These are phyloP conservation scores for Schizonepeta tenuifolia DNA, from an alignment of 257 asterid genomes.

Conservation along the genomic window DNA sequence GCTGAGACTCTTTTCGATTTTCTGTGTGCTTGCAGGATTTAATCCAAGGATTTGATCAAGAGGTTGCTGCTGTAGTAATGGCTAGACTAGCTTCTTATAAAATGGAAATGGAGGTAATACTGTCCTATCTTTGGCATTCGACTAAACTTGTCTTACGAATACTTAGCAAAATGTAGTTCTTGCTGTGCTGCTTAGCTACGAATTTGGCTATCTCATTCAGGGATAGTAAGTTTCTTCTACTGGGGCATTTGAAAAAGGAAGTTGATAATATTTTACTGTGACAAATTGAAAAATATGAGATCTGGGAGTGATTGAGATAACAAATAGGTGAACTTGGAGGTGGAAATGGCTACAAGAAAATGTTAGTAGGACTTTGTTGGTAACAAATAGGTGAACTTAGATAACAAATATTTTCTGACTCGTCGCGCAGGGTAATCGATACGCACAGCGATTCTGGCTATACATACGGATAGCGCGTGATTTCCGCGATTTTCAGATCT, in stretches of 20 bases:
- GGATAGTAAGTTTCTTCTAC: constrained; percentile 20
- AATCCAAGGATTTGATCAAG: constrained; percentile 97
- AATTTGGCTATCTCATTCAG: constrained; percentile 9
- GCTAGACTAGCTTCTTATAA: constrained; percentile 93
- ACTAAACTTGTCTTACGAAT: background rate
- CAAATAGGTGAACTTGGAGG: constrained; percentile 6
- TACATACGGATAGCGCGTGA: no score
- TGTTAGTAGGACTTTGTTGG: background rate
- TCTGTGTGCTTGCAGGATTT: constrained; percentile 61
- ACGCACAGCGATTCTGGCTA: no score
- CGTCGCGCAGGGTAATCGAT: no score
- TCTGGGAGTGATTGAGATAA: constrained; percentile 1
- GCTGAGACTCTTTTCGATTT: constrained; percentile 25
- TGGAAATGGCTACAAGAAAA: background rate
- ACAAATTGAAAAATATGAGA: background rate
- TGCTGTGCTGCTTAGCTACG: constrained; percentile 9
- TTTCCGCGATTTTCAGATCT: no score
- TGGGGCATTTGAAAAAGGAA: constrained; percentile 6
- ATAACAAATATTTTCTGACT: no score
- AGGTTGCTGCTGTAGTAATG: constrained; percentile 91
- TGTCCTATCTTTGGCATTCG: constrained; percentile 25
- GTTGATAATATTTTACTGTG: constrained; percentile 5
- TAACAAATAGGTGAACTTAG: no score
- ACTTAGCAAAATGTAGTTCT: constrained; percentile 12
- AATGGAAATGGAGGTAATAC: constrained; percentile 94